Percentiles rank a stretch among this genome's conserved stretches.
Conservation (phyloP, 306 rosid species). For the Astragalus glycyphyllos region DNA sequence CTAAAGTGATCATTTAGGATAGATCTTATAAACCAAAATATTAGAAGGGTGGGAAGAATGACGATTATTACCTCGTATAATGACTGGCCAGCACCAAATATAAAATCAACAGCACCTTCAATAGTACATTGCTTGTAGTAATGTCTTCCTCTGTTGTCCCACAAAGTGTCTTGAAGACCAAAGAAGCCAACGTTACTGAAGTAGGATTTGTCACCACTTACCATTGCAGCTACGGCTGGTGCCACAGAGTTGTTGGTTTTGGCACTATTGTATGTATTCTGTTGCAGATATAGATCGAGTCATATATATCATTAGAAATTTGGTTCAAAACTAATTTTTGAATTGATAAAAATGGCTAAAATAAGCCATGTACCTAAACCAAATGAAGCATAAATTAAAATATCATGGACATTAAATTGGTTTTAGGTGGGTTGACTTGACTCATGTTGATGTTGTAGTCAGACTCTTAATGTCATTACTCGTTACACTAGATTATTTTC, state of each 20-base stretch:
- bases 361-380: too few species aligned
- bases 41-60: neutral
- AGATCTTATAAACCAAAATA: too few species aligned
- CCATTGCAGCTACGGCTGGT: constrained; percentile 75
- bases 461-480: too few species aligned
- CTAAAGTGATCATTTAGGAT: too few species aligned
- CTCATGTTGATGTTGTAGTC: too few species aligned
- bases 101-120: constrained; percentile 86
- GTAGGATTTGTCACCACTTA: constrained; percentile 58
- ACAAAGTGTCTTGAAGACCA: constrained; percentile 86
- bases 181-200: constrained; percentile 66
- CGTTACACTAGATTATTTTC: too few species aligned
- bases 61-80: constrained; percentile 61
- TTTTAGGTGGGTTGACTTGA: too few species aligned
- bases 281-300: neutral
- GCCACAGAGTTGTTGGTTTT: neutral
- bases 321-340: neutral
- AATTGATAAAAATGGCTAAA: neutral
- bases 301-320: too few species aligned
- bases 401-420: too few species aligned
- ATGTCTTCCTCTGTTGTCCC: constrained; percentile 81
- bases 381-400: too few species aligned
- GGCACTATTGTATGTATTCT: constrained; percentile 68
- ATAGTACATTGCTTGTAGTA: constrained; percentile 69
- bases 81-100: constrained; percentile 78